phyloP scores from a whole-genome alignment of 148 eudicot species.

The Selenicereus undatus region DNA sequence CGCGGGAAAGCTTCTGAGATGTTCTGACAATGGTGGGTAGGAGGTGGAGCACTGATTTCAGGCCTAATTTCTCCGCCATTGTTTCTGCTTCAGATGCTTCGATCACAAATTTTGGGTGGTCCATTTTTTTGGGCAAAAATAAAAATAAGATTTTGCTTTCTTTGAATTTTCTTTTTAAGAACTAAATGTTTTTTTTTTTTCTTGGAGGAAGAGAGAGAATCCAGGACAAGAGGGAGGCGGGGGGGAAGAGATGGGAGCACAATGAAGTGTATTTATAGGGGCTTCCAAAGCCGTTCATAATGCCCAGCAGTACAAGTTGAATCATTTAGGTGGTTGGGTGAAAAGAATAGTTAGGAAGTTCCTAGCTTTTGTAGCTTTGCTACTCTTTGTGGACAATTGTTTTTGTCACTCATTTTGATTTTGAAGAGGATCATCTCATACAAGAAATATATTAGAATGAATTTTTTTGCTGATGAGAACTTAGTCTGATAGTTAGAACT shows the following conservation, averaged over 20 bases:
- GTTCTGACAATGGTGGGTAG: slow-evolving; percentile 57
- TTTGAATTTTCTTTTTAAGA: no score
- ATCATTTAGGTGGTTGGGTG: background rate
- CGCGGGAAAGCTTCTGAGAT: slow-evolving; percentile 51
- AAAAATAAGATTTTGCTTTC: background rate
- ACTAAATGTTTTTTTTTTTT: background rate
- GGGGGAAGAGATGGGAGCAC: background rate
- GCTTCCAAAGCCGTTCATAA: background rate
- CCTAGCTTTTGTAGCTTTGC: background rate
- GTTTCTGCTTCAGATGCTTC: slow-evolving; percentile 48
- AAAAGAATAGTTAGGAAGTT: background rate
- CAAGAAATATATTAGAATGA: no score
- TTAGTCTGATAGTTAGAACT: no score
- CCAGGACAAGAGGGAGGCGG: background rate
- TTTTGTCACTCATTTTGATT: no score
- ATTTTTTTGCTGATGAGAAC: no score
- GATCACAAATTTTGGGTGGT: slow-evolving; percentile 48
- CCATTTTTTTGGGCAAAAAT: slow-evolving; percentile 29
- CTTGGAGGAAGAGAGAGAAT: no score
- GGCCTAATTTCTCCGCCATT: slow-evolving; percentile 40
- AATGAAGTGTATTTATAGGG: background rate
- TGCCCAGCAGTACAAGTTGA: no score
- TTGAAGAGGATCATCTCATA: no score
- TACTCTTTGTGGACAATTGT: background rate
- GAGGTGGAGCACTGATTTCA: slow-evolving; percentile 47